phyloP scores from a whole-genome alignment of 768 basidiomycete genomes.

The Terana coerulea region DNA sequence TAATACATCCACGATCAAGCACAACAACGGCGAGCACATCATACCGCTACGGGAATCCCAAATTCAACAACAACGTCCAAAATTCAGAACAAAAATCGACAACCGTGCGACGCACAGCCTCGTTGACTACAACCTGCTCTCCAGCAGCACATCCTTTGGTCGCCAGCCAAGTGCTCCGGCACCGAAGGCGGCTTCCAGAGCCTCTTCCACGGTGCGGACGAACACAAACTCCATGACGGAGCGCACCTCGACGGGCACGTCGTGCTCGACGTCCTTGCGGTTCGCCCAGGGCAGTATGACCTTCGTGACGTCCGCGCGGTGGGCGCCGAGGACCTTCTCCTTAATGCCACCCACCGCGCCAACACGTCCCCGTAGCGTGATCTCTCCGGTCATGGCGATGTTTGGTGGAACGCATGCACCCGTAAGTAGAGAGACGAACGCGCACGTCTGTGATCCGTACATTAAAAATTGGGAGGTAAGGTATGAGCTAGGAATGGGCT shows the following conservation, averaged over 20 bases:
- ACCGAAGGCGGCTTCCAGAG: slow-evolving; percentile 81
- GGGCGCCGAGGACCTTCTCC: slow-evolving; percentile 88
- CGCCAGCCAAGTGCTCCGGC: slow-evolving; percentile 60
- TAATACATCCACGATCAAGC: too few relatives aligned
- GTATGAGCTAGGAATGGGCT: too few relatives aligned
- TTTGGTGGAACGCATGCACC: slow-evolving; percentile 68
- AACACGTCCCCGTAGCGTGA: slow-evolving; percentile 79
- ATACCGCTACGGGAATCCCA: too few relatives aligned
- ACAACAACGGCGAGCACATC: too few relatives aligned
- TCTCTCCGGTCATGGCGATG: slow-evolving; percentile 91
- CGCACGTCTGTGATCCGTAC: slow-evolving; percentile 55
- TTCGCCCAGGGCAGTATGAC: slow-evolving; percentile 85
- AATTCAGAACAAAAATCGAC: too few relatives aligned
- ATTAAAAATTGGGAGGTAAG: neutral
- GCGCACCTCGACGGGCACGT: slow-evolving; percentile 70
- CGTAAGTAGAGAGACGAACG: slow-evolving; percentile 81
- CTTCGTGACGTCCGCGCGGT: slow-evolving; percentile 79
- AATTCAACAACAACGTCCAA: too few relatives aligned
- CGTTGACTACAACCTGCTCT: slow-evolving; percentile 13
- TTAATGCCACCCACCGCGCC: slow-evolving; percentile 89
- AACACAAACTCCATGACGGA: slow-evolving; percentile 79
- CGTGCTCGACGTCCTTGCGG: slow-evolving; percentile 83
- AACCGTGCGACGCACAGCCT: too few relatives aligned
- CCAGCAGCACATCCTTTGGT: slow-evolving; percentile 6
- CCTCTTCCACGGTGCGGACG: slow-evolving; percentile 75